Conservation (phyloP, 805 yeast species). For the Saturnispora serradocipensis region DNA sequence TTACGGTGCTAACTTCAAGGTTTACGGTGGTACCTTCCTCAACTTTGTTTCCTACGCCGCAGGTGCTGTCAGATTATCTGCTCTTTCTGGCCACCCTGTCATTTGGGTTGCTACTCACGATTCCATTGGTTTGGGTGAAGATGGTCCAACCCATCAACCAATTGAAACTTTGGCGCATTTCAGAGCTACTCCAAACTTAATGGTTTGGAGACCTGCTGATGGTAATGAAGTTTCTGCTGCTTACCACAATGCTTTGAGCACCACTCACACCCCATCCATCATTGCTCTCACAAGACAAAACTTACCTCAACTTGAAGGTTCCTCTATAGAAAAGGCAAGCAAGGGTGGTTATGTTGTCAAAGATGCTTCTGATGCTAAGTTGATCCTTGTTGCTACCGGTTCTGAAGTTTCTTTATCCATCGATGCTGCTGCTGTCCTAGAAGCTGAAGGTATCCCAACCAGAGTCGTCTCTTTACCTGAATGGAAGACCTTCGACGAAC, state of each 20-base stretch:
- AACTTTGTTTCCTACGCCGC: constrained; percentile 82
- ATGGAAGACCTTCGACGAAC: constrained; percentile 80
- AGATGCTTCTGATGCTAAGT: constrained; percentile 51
- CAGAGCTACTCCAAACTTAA: constrained; percentile 74
- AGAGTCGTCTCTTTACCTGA: constrained; percentile 90
- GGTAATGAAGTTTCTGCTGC: constrained; percentile 87
- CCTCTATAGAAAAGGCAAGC: constrained; percentile 80
- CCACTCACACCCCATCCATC: constrained; percentile 59
- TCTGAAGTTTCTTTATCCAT: constrained; percentile 84
- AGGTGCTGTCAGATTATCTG: constrained; percentile 81
- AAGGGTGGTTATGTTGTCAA: constrained; percentile 88
- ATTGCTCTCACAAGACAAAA: constrained; percentile 79
- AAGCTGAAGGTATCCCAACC: constrained; percentile 56
- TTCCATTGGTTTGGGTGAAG: constrained; percentile 87
- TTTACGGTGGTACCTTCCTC: constrained; percentile 96
- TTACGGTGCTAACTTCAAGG: constrained; percentile 74
- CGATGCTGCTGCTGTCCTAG: constrained; percentile 71
- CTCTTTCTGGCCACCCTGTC: constrained; percentile 74
- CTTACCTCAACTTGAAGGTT: constrained; percentile 89
- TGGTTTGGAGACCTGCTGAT: constrained; percentile 91
- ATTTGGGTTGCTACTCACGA: constrained; percentile 87
- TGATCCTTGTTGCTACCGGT: constrained; percentile 85
- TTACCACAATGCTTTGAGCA: constrained; percentile 54
- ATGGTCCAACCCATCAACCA: constrained; percentile 92
- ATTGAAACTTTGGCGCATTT: constrained; percentile 81